phyloP scores from a whole-genome alignment of 2,329 filamentous ascomycete genomes.

The Fusarium nelsonii region DNA sequence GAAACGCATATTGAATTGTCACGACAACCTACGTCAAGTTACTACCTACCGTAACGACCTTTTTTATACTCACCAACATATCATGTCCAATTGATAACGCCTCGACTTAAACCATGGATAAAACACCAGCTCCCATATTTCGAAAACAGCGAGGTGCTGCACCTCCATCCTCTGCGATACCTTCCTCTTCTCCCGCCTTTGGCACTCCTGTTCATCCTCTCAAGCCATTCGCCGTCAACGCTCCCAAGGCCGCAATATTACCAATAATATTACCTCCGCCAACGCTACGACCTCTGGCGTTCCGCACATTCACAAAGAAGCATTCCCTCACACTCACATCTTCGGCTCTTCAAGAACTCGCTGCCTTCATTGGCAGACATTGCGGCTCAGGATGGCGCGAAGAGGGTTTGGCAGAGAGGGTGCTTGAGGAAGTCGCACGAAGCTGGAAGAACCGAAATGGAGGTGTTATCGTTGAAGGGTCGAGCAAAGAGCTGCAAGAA shows the following conservation, averaged over 20 bases:
- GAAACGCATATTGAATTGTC: conserved; percentile 16
- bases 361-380: conserved; percentile 90
- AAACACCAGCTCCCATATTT: conserved; percentile 56
- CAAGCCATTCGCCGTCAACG: conserved; percentile 68
- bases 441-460: conserved; percentile 92
- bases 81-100: conserved; percentile 36
- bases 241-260: conserved; percentile 75
- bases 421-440: conserved; percentile 90
- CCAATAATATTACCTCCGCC: conserved; percentile 90
- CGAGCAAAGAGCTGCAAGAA: conserved; percentile 78
- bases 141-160: conserved; percentile 51
- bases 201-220: conserved; percentile 87
- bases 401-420: conserved; percentile 90
- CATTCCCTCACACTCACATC: conserved; percentile 94
- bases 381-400: conserved; percentile 98
- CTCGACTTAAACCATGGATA: conserved; percentile 51
- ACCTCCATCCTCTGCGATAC: conserved; percentile 70
- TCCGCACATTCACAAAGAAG: conserved; percentile 97
- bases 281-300: conserved; percentile 89
- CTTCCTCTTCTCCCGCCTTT: conserved; percentile 91
- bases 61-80: conserved; percentile 26
- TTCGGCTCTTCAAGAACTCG: conserved; percentile 84
- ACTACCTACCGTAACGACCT: not conserved
- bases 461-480: conserved; percentile 90
- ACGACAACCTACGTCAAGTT: conserved; percentile 12